These are phyloP conservation scores for Mucor indicus DNA, from an alignment of 371 early-diverging fungal genomes.

Conservation along the genomic window DNA sequence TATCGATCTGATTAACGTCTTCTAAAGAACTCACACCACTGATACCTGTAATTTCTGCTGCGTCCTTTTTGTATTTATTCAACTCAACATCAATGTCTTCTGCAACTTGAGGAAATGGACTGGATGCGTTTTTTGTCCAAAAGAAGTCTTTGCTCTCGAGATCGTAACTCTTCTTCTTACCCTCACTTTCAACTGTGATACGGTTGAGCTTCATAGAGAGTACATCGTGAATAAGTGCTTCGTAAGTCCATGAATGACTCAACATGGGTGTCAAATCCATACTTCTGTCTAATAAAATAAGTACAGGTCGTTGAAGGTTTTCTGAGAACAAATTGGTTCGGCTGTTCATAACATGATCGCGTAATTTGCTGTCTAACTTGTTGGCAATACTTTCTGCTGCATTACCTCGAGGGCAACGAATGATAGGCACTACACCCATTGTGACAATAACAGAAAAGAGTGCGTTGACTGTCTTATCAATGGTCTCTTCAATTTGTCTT, in stretches of 20 bases:
- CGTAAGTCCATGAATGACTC: slow-evolving; percentile 98
- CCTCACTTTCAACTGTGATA: slow-evolving; percentile 58
- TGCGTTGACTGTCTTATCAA: slow-evolving; percentile 75
- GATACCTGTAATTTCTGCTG: slow-evolving; percentile 85
- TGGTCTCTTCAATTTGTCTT: slow-evolving; percentile 68
- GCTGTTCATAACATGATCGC: slow-evolving; percentile 87
- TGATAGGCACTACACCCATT: slow-evolving; percentile 87
- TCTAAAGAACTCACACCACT: slow-evolving; percentile 86
- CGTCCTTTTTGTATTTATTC: slow-evolving; percentile 90
- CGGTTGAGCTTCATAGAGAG: slow-evolving; percentile 92
- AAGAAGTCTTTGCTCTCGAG: slow-evolving; percentile 91
- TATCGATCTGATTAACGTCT: slow-evolving; percentile 74
- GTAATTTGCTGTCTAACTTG: slow-evolving; percentile 83
- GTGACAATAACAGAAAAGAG: slow-evolving; percentile 94
- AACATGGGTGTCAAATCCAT: slow-evolving; percentile 95
- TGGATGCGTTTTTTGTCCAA: slow-evolving; percentile 91
- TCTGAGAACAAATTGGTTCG: slow-evolving; percentile 80
- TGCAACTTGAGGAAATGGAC: slow-evolving; percentile 98
- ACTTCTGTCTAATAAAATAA: slow-evolving; percentile 93
- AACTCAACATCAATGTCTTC: slow-evolving; percentile 90
- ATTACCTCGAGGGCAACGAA: slow-evolving; percentile 86
- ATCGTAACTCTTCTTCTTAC: slow-evolving; percentile 79
- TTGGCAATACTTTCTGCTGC: slow-evolving; percentile 93
- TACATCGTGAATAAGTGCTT: slow-evolving; percentile 95
- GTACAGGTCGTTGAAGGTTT: slow-evolving; percentile 63